Conservation (phyloP, 2,329 filamentous ascomycete species). For the Colletotrichum gloeosporioides region DNA sequence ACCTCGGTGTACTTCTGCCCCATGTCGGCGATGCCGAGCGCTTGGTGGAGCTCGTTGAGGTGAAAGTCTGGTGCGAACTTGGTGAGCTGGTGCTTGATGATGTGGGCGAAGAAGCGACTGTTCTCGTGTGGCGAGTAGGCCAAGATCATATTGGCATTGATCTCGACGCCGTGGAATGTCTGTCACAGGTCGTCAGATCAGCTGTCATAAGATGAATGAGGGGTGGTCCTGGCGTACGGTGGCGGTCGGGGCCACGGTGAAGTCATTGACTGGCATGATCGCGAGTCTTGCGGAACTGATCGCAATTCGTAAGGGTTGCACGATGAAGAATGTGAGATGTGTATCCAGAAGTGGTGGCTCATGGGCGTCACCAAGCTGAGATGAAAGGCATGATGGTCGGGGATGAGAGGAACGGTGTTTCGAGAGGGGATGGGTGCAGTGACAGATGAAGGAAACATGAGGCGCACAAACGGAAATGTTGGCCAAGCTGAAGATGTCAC, state of each 20-base stretch:
- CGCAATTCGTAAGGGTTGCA: neutral
- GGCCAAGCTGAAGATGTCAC: neutral
- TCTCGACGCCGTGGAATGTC: neutral
- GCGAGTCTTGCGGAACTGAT: neutral
- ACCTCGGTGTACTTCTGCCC: neutral
- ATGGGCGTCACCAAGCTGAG: neutral
- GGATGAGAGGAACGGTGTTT: neutral
- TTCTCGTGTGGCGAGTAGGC: neutral
- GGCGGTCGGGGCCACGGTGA: neutral
- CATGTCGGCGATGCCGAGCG: neutral
- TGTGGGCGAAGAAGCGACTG: neutral
- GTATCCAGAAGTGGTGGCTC: neutral
- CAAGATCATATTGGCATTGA: neutral
- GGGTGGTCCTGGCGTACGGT: neutral
- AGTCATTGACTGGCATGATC: neutral
- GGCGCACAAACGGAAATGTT: neutral
- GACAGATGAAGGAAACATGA: neutral
- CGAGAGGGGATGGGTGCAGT: neutral
- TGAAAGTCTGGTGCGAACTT: neutral
- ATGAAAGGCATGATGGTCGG: neutral
- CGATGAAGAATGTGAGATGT: neutral
- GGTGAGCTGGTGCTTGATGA: neutral
- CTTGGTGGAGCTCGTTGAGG: neutral
- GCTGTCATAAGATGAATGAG: neutral
- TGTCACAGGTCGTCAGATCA: neutral